phyloP scores from a whole-genome alignment of 1,284 basidiomycete genomes.

The Fistulinella staudtii region DNA sequence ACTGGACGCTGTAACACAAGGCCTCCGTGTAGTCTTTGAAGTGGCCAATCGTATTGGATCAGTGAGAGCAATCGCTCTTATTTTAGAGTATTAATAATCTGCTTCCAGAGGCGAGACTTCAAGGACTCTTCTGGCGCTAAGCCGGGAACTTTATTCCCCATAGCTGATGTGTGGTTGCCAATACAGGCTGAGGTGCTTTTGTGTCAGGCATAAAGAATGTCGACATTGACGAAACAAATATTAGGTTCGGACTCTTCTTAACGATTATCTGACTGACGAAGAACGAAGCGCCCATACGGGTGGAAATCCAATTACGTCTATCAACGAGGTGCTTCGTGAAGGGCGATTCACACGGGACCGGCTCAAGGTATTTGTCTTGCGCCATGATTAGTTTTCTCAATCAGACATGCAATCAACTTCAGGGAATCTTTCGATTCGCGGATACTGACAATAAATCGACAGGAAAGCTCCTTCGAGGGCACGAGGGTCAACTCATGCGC shows the following conservation, averaged over 20 bases:
- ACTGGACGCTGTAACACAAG: conserved; percentile 92
- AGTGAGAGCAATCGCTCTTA: conserved; percentile 45
- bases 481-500: conserved; percentile 85
- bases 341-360: conserved; percentile 75
- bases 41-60: conserved; percentile 85
- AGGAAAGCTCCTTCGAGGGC: conserved; percentile 63
- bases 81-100: conserved; percentile 2
- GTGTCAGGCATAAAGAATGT: conserved; percentile 1
- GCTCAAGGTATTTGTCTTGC: conserved; percentile 55
- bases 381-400: not conserved
- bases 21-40: conserved; percentile 88
- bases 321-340: conserved; percentile 92
- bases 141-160: conserved; percentile 68
- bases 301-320: conserved; percentile 85
- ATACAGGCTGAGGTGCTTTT: conserved; percentile 80
- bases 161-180: conserved; percentile 89
- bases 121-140: conserved; percentile 78
- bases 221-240: conserved; percentile 3
- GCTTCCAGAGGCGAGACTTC: conserved; percentile 74
- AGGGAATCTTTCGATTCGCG: conserved; percentile 87
- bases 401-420: conserved; percentile 9
- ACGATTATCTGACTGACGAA: conserved; percentile 91
- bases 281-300: conserved; percentile 72
- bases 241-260: conserved; percentile 81
- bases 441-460: conserved; percentile 80